These are phyloP conservation scores for Colletotrichum cordylinicola DNA, from an alignment of 2,329 filamentous ascomycete genomes.

Conservation along the genomic window DNA sequence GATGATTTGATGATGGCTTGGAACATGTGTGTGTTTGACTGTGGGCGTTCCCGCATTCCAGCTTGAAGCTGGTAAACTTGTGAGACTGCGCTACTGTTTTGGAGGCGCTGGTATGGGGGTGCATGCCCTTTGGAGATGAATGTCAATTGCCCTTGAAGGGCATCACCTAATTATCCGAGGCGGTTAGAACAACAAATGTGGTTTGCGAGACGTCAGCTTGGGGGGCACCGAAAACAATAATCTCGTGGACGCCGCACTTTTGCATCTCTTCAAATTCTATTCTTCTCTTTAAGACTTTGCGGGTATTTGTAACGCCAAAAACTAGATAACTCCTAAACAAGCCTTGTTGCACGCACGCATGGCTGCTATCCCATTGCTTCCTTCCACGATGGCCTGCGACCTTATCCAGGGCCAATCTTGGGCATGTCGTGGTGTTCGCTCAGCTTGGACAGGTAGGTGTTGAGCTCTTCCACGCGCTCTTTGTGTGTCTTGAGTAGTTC, in stretches of 20 bases:
- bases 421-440: slow-evolving; percentile 99
- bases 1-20: neutral
- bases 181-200: neutral
- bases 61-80: neutral
- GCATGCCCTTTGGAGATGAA: neutral
- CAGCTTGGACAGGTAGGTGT: slow-evolving; percentile 88
- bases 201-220: neutral
- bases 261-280: neutral
- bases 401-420: slow-evolving; percentile 65
- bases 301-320: neutral
- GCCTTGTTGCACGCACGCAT: neutral
- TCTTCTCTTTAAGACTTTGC: neutral
- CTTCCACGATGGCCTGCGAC: slow-evolving; percentile 3
- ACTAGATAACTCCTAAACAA: neutral
- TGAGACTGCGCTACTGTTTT: neutral
- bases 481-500: slow-evolving; percentile 97
- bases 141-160: neutral
- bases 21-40: neutral
- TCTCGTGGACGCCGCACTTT: neutral
- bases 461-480: slow-evolving; percentile 93
- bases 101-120: neutral
- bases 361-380: neutral
- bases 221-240: neutral
- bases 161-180: neutral
- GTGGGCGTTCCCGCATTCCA: neutral